Base-by-base conservation (phyloP, 2,329 filamentous ascomycete species). In the Teratosphaeria zuluensis region DNA sequence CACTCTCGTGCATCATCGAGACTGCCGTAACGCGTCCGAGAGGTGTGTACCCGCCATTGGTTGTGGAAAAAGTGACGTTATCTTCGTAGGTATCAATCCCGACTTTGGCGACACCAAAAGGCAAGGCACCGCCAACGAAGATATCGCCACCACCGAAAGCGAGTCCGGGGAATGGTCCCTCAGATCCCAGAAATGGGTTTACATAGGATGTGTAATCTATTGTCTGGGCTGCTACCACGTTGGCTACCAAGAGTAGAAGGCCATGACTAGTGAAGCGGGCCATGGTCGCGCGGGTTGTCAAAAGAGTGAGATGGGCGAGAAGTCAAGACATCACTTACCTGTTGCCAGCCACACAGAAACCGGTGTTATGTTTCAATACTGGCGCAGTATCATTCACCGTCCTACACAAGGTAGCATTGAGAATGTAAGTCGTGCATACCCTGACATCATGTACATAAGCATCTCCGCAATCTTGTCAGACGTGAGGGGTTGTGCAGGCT, bases 1-100 rank as follows among this genome's bases (percentile, higher is more conserved):
- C 84, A 61, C 80, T 82, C 67, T 86, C 84, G 63, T 87, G 84
- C 65, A 86, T 81, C 79, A 86, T 77, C 38, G 56, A 59, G 28
- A 67, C 59, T 30, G 83, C 67, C 2, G 65, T 66, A 30, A 69
- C 68, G 2, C 66, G 63, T 12, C 70, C 69, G 54, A 68, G 56
- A 2, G 69, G 69, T 14, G 67, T 68, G 62, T 76, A 77, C 0
- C 75, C 76, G 11, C 74, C 73, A 65, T 77, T 76, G 59, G 72
- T 65, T 42, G 76, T 74, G n/a, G 68, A 69, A 24, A 68, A 66
- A 2, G 64, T 64, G 6, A 69, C 54, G 51, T 70, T 69, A n/a
- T 63, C 59, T 52, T 70, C 70, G 53, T 65, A 67, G 2, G 75
- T 72, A 62, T 77, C 76, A 33, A 76, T 75, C 11, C 75, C 76